phyloP scores from a whole-genome alignment of 2,329 filamentous ascomycete genomes.

The Claviceps pazoutovae region DNA sequence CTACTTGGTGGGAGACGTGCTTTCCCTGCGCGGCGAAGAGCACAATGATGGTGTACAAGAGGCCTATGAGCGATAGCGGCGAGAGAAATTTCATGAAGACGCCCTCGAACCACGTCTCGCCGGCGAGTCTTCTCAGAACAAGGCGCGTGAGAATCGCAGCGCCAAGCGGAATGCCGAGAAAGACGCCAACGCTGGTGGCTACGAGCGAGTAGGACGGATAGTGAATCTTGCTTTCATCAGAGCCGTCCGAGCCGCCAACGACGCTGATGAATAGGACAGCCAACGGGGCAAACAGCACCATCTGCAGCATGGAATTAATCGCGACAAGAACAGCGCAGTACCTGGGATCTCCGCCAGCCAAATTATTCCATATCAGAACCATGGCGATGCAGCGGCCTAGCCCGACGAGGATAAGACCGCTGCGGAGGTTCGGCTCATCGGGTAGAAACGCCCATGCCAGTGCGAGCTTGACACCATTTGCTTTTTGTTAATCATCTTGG shows the following conservation, averaged over 20 bases:
- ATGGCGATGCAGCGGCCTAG: slow-evolving; percentile 81
- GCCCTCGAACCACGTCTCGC: slow-evolving; percentile 48
- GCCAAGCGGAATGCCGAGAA: slow-evolving; percentile 70
- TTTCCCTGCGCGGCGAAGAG: slow-evolving; percentile 71
- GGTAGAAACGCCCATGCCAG: slow-evolving; percentile 57
- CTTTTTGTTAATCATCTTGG: background rate
- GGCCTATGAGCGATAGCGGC: slow-evolving; percentile 66
- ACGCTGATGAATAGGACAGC: slow-evolving; percentile 57
- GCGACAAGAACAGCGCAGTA: slow-evolving; percentile 75
- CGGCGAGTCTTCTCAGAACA: slow-evolving; percentile 37
- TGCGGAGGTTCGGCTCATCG: slow-evolving; percentile 40
- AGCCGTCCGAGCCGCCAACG: slow-evolving; percentile 31
- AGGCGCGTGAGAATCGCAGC: slow-evolving; percentile 68
- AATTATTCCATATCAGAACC: slow-evolving; percentile 59
- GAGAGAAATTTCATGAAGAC: slow-evolving; percentile 56
- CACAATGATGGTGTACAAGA: slow-evolving; percentile 77
- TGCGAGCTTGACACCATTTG: slow-evolving; percentile 30
- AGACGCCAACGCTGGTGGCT: slow-evolving; percentile 69
- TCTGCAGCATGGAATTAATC: slow-evolving; percentile 61
- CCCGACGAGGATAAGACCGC: slow-evolving; percentile 69
- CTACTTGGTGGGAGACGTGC: slow-evolving; percentile 68
- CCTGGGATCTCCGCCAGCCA: slow-evolving; percentile 60
- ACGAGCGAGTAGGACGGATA: slow-evolving; percentile 48
- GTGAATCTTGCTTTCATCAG: slow-evolving; percentile 18
- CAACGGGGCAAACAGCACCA: slow-evolving; percentile 57